phyloP scores from a whole-genome alignment of 1,284 basidiomycete species.

The Ceratobasidium sp. region DNA sequence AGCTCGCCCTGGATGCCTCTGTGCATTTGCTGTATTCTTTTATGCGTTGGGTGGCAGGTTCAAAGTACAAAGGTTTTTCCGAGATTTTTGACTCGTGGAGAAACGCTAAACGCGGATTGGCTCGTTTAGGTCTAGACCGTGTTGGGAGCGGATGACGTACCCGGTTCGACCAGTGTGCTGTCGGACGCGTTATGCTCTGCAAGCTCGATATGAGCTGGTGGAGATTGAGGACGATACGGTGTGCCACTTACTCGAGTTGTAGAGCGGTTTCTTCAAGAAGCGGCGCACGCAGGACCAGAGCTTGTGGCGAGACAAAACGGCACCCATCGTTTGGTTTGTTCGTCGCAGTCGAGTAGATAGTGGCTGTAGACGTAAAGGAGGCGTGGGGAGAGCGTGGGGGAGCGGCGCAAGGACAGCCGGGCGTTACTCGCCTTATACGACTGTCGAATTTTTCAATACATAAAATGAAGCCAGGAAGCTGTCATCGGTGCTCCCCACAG shows the following conservation, averaged over 20 bases:
- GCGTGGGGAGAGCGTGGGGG: background rate
- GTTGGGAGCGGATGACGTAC: background rate
- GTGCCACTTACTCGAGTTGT: background rate
- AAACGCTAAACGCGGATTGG: background rate
- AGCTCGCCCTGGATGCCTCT: conserved; percentile 11
- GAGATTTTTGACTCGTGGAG: background rate
- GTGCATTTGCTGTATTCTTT: conserved; percentile 2
- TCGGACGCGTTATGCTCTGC: background rate
- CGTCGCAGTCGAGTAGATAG: background rate
- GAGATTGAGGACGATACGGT: background rate
- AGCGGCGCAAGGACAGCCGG: background rate
- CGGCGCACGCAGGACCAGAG: background rate
- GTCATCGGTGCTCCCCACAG: background rate
- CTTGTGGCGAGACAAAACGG: background rate
- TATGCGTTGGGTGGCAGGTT: background rate
- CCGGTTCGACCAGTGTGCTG: background rate
- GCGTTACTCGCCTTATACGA: background rate
- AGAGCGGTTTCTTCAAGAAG: background rate
- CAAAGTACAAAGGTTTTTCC: background rate
- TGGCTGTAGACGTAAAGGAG: background rate
- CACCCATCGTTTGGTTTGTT: background rate
- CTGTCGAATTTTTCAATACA: background rate
- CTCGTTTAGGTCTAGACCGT: background rate
- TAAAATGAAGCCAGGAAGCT: background rate
- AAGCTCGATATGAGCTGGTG: background rate